Conservation (phyloP, 768 basidiomycete species). For the Chalciporus piperatus region DNA sequence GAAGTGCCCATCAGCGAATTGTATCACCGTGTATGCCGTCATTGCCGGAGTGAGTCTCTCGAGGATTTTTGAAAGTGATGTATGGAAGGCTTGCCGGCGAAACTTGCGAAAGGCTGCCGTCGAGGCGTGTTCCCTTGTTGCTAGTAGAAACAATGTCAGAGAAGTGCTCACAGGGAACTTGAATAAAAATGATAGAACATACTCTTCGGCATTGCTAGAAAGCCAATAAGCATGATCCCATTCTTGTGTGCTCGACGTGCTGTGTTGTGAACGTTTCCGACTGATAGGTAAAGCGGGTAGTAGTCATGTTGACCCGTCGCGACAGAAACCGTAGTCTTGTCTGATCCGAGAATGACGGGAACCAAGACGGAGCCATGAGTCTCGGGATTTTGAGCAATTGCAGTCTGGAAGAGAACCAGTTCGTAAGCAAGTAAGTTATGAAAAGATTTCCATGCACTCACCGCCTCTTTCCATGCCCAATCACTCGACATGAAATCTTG, state of each 20-base stretch:
- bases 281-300: neutral
- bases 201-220: constrained; percentile 8
- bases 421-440: neutral
- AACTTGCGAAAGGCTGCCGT: too few species aligned
- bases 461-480: constrained; percentile 6
- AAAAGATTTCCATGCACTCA: neutral
- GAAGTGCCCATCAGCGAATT: too few species aligned
- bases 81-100: too few species aligned
- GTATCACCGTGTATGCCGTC: too few species aligned
- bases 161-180: too few species aligned
- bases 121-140: too few species aligned
- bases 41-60: too few species aligned
- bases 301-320: constrained; percentile 4
- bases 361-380: neutral
- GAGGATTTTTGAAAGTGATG: too few species aligned
- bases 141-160: too few species aligned
- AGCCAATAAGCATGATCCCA: neutral
- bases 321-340: neutral
- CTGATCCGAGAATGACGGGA: neutral
- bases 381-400: neutral
- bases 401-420: neutral
- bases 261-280: constrained; percentile 4
- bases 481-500: constrained; percentile 1
- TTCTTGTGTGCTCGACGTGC: neutral
- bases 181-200: too few species aligned